phyloP scores from a whole-genome alignment of 2,329 filamentous ascomycete genomes.

The Exophiala sp. region DNA sequence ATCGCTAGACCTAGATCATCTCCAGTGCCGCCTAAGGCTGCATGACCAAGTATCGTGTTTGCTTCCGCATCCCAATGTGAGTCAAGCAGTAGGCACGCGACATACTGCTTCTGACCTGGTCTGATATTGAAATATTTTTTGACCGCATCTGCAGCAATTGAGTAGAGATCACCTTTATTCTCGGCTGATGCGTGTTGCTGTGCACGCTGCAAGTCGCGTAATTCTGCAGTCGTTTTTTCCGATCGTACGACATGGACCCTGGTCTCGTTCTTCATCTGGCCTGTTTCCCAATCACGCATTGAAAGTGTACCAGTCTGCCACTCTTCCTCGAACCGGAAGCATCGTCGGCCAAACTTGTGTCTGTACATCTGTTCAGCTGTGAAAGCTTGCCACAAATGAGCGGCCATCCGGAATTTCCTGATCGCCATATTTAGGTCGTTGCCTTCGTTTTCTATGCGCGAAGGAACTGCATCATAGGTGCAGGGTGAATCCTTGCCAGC shows the following conservation, averaged over 20 bases:
- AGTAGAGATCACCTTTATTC: slow-evolving; percentile 70
- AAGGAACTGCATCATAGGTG: slow-evolving; percentile 77
- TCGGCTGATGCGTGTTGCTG: slow-evolving; percentile 71
- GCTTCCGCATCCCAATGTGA: slow-evolving; percentile 75
- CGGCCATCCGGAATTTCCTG: slow-evolving; percentile 89
- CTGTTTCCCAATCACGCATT: slow-evolving; percentile 65
- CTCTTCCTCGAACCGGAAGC: slow-evolving; percentile 90
- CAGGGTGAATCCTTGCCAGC: slow-evolving; percentile 82
- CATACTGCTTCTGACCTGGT: slow-evolving; percentile 79
- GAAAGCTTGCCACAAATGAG: slow-evolving; percentile 95
- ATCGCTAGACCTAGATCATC: slow-evolving; percentile 79
- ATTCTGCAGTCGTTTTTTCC: slow-evolving; percentile 78
- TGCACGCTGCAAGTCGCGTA: slow-evolving; percentile 71
- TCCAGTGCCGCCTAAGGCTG: slow-evolving; percentile 67
- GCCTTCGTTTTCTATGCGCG: slow-evolving; percentile 72
- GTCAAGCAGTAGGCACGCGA: slow-evolving; percentile 82
- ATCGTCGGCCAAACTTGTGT: slow-evolving; percentile 78
- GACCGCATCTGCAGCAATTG: slow-evolving; percentile 73
- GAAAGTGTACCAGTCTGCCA: slow-evolving; percentile 84
- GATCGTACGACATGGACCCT: slow-evolving; percentile 81
- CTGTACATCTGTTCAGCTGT: slow-evolving; percentile 95
- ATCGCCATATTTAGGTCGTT: slow-evolving; percentile 77
- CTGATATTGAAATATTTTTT: slow-evolving; percentile 70
- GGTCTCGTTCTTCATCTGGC: slow-evolving; percentile 82
- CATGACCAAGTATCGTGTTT: slow-evolving; percentile 73